phyloP scores from a whole-genome alignment of 2,329 filamentous ascomycete species.

The Beauveria australis region DNA sequence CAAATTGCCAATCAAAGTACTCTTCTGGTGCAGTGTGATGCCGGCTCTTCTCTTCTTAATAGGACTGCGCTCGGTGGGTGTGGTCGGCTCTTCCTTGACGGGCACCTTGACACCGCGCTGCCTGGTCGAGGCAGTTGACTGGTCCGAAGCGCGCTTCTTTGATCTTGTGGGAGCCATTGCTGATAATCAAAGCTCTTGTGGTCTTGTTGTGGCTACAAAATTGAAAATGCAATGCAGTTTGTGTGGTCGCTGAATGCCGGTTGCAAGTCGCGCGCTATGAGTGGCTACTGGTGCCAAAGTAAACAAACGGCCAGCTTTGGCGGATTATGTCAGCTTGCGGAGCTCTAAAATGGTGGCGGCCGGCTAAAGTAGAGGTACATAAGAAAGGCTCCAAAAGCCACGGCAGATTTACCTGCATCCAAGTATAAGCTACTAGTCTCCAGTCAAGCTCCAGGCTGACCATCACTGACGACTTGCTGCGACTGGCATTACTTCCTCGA shows the following conservation, averaged over 20 bases:
- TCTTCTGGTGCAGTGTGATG: conserved; percentile 67
- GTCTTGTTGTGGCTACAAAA: background rate
- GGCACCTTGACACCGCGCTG: conserved; percentile 16
- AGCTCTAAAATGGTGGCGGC: conserved; percentile 8
- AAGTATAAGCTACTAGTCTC: background rate
- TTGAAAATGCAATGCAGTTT: background rate
- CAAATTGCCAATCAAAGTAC: conserved; percentile 79
- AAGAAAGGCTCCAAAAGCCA: background rate
- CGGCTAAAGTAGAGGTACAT: conserved; percentile 4
- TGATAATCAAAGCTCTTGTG: background rate
- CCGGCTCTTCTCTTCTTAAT: conserved; percentile 52
- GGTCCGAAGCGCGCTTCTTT: conserved; percentile 10
- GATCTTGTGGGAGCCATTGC: conserved; percentile 9
- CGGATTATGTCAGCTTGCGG: conserved; percentile 11
- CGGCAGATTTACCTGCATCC: background rate
- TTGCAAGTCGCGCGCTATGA: conserved; percentile 9
- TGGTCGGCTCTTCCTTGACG: conserved; percentile 24
- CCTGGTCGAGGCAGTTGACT: conserved; percentile 6
- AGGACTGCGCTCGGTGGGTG: conserved; percentile 45
- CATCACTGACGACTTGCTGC: conserved; percentile 12
- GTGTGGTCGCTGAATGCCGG: background rate
- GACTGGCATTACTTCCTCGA: conserved; percentile 5
- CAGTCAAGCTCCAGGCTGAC: conserved; percentile 12
- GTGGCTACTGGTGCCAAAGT: conserved; percentile 10
- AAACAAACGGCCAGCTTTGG: conserved; percentile 15